Base-by-base conservation (phyloP, 2,329 filamentous ascomycete genomes). In the Colletotrichum sp. region DNA sequence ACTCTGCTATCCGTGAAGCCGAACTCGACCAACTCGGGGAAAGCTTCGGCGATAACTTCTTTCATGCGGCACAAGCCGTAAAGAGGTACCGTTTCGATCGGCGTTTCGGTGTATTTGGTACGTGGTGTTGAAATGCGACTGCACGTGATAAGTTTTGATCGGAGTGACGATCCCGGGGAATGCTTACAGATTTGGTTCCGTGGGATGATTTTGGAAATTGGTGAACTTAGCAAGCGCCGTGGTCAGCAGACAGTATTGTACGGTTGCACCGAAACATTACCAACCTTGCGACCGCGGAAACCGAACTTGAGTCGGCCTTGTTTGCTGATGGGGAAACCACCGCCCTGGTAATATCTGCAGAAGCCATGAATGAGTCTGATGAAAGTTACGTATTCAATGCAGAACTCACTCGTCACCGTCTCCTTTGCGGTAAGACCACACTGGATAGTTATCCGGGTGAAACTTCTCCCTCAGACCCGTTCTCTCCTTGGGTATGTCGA, bases 391-490 rank as follows among this genome's bases (percentile, higher is more conserved):
- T 44, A 44, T n/a, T 44, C 8, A 2, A 9, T 44, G 39, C 12
- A 8, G 52, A 21, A 57, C 52, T 7, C 24, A 57, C 52, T 57
- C 6, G 2, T 76, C 69, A 66, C 80, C 55, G 64, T 78, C 39
- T 67, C 79, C 69, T 36, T 76, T 52, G 67, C 72, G 15, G 79
- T 69, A 78, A 60, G 77, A 75, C 83, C 83, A 86, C 9, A 83
- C 81, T 3, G 85, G 84, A 63, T 84, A 86, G 16, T 81, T 82
- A 7, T 83, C 80, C 3, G 83, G 82, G 15, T 79, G 72, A 69
- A 83, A 86, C 30, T 79, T 82, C 4, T 82, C 70, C 81, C 83
- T 83, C 2, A 86, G 79, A 55, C 83, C 81, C n/a, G 71, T 77
- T 15, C 83, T 73, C 3, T 79, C 34, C 2, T 76, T 36, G 2